These are phyloP conservation scores for California macrophylla DNA, from an alignment of 441 rosid genomes.

Conservation along the genomic window DNA sequence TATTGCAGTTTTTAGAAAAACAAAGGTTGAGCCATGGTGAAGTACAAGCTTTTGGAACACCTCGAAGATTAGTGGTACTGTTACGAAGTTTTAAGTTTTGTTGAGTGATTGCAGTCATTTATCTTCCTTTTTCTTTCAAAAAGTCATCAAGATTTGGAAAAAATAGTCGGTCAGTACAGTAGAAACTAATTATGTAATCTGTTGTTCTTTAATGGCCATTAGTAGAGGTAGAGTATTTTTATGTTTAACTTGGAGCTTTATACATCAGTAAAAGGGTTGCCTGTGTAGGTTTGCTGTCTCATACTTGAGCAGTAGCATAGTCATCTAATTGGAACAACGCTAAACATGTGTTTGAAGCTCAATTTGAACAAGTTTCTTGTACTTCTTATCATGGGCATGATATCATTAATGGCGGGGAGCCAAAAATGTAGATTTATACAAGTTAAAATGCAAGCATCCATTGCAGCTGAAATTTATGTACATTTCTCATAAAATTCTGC, in stretches of 20 bases:
- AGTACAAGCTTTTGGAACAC: conserved; percentile 75
- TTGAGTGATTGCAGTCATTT: conserved; percentile 9
- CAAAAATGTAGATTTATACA: no score
- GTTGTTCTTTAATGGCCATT: background rate
- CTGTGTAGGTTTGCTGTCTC: background rate
- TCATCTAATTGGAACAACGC: background rate
- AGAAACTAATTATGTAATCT: background rate
- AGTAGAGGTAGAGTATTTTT: background rate
- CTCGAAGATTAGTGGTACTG: conserved; percentile 89
- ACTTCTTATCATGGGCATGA: no score
- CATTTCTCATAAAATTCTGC: background rate
- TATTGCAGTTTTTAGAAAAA: conserved; percentile 47
- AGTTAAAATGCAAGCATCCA: background rate
- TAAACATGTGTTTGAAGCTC: background rate
- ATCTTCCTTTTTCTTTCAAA: background rate
- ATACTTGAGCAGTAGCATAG: background rate
- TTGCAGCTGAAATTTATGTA: background rate
- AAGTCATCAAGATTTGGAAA: background rate
- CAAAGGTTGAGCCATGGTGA: conserved; percentile 62
- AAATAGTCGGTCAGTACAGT: background rate
- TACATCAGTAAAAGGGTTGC: background rate
- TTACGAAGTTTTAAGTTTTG: conserved; percentile 19
- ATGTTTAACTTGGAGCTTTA: background rate
- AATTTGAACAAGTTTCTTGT: background rate
- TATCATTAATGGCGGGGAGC: no score